Conservation (phyloP, 2,329 filamentous ascomycete species). For the Calonectria henricotiae region DNA sequence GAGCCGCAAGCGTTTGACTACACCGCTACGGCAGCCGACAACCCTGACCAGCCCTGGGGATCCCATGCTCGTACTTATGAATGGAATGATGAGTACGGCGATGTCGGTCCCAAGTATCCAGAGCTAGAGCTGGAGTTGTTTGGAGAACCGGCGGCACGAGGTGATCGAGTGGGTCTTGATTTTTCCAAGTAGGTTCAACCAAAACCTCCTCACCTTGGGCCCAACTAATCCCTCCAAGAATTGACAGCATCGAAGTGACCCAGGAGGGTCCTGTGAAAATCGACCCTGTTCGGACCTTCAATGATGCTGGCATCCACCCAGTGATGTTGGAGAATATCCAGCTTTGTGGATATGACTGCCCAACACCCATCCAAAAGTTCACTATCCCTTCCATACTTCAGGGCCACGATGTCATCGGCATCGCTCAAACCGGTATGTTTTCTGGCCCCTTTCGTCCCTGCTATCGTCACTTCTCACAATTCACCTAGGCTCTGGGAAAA, state of each 20-base stretch:
- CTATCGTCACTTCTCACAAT: conserved; percentile 2
- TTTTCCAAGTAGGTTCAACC: conserved; percentile 72
- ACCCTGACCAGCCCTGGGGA: conserved; percentile 61
- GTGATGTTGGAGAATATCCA: conserved; percentile 84
- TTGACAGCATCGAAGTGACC: conserved; percentile 69
- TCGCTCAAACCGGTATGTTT: conserved; percentile 89
- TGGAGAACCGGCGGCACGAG: conserved; percentile 68
- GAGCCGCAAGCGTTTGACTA: conserved; percentile 68
- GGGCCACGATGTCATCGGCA: conserved; percentile 87
- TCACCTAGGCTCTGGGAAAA: conserved; percentile 90
- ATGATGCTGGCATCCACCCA: conserved; percentile 87
- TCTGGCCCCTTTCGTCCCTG: background rate
- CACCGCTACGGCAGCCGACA: conserved; percentile 47
- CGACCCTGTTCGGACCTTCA: conserved; percentile 72
- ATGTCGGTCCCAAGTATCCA: conserved; percentile 81
- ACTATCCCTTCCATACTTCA: conserved; percentile 84
- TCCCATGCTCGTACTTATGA: conserved; percentile 80
- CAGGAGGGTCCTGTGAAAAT: conserved; percentile 73
- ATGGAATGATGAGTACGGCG: conserved; percentile 89
- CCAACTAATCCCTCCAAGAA: conserved; percentile 61
- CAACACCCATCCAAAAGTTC: conserved; percentile 92
- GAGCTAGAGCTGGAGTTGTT: conserved; percentile 86
- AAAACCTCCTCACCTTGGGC: background rate
- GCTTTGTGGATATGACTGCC: conserved; percentile 78
- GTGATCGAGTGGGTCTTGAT: conserved; percentile 70